Percentiles rank a stretch among this genome's conserved stretches.
These are phyloP conservation scores for Ligustrum vulgare DNA, from an alignment of 257 asterid species.

Conservation along the genomic window DNA sequence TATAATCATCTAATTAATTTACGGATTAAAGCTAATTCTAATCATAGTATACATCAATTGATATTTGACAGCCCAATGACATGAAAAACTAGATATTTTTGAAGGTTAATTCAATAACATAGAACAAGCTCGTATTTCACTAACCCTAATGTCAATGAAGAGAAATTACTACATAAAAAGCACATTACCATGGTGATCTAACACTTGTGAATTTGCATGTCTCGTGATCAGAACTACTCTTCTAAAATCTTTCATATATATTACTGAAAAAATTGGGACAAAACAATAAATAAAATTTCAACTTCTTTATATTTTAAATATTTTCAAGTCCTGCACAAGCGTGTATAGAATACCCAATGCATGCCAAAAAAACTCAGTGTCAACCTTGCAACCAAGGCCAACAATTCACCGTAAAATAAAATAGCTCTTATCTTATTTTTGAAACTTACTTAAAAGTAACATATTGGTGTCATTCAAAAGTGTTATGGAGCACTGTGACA, in stretches of 20 bases:
- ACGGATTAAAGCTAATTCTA: neutral
- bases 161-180: too few species aligned
- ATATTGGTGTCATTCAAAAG: neutral
- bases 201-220: neutral
- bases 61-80: neutral
- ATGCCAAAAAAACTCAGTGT: neutral
- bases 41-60: neutral
- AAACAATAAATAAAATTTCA: neutral
- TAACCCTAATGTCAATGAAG: too few species aligned
- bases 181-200: neutral
- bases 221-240: neutral
- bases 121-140: too few species aligned
- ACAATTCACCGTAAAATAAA: neutral
- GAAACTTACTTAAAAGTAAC: neutral
- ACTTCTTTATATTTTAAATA: neutral
- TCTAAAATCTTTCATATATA: neutral
- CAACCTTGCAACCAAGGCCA: neutral
- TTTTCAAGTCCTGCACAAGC: neutral
- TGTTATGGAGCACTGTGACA: neutral
- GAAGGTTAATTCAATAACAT: neutral
- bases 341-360: neutral
- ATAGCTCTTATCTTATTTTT: too few species aligned
- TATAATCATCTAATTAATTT: neutral
- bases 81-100: neutral
- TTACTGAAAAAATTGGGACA: neutral